Percentiles rank a stretch among this genome's conserved stretches.
Evolutionary conservation across 1,139 yeast genomes (phyloP).

Genomic region (Sugiyamaella grinbergsii): DNA sequence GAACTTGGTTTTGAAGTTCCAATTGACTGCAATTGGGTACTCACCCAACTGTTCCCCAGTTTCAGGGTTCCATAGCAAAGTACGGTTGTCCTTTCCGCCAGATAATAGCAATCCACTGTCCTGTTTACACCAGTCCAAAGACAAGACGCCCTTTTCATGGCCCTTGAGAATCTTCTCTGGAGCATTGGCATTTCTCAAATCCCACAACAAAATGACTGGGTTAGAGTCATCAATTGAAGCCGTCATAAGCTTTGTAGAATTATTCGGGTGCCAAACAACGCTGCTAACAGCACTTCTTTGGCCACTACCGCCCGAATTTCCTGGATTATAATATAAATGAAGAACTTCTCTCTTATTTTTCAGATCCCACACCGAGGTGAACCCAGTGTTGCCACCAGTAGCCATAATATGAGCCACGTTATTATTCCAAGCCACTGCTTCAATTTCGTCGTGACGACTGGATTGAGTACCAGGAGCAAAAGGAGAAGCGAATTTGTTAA

Average conservation of each 20-base stretch:
- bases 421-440: conserved; percentile 88
- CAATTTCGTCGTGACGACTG: conserved; percentile 81
- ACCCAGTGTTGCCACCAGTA: conserved; percentile 79
- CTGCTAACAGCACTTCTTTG: conserved; percentile 49
- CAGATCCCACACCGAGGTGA: conserved; percentile 92
- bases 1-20: conserved; percentile 88
- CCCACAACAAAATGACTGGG: conserved; percentile 90
- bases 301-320: conserved; percentile 64
- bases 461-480: conserved; percentile 63
- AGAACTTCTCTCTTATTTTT: conserved; percentile 85
- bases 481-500: conserved; percentile 60
- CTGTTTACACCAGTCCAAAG: conserved; percentile 89
- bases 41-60: conserved; percentile 72
- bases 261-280: conserved; percentile 80
- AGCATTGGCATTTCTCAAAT: conserved; percentile 85
- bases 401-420: conserved; percentile 84
- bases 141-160: conserved; percentile 84
- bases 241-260: conserved; percentile 81
- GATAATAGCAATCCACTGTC: conserved; percentile 80
- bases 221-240: conserved; percentile 81
- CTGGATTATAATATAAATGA: conserved; percentile 59
- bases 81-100: conserved; percentile 88
- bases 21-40: conserved; percentile 88
- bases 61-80: conserved; percentile 87
- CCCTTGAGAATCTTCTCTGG: conserved; percentile 79